Percentiles rank a stretch among this genome's conserved stretches.
These are phyloP conservation scores for Globisporangium alternatum DNA, from an alignment of 352 stramenopile species.

Conservation along the genomic window DNA sequence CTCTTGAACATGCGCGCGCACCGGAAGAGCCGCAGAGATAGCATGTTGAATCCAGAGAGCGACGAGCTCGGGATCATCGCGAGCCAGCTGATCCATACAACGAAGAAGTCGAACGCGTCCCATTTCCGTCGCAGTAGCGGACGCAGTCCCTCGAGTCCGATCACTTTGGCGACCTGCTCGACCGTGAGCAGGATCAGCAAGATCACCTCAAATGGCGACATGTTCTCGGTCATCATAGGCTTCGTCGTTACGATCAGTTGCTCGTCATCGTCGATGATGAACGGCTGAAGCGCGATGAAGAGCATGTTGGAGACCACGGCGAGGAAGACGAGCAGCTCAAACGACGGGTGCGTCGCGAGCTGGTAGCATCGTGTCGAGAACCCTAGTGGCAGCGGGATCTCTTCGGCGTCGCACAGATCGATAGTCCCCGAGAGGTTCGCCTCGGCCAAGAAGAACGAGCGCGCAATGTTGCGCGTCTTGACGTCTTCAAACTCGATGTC, in stretches of 20 bases:
- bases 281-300: constrained; percentile 59
- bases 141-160: constrained; percentile 60
- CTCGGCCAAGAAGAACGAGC: constrained; percentile 59
- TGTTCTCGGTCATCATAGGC: constrained; percentile 39
- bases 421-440: constrained; percentile 41
- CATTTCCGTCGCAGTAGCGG: constrained; percentile 61
- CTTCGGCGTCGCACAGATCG: constrained; percentile 37
- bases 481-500: constrained; percentile 75
- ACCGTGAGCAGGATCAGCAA: constrained; percentile 64
- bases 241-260: constrained; percentile 31
- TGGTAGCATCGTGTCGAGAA: constrained; percentile 63
- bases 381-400: constrained; percentile 49
- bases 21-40: constrained; percentile 72
- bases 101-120: constrained; percentile 64
- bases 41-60: constrained; percentile 62
- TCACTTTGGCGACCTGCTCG: constrained; percentile 61
- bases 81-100: constrained; percentile 66
- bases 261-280: constrained; percentile 45
- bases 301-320: constrained; percentile 65
- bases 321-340: constrained; percentile 67
- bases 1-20: constrained; percentile 64
- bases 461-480: constrained; percentile 42
- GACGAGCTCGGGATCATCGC: constrained; percentile 40
- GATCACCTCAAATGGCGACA: constrained; percentile 57
- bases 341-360: constrained; percentile 65